These are phyloP conservation scores for Taxillus chinensis DNA, from an alignment of 164 flowering plant genomes.

Conservation along the genomic window DNA sequence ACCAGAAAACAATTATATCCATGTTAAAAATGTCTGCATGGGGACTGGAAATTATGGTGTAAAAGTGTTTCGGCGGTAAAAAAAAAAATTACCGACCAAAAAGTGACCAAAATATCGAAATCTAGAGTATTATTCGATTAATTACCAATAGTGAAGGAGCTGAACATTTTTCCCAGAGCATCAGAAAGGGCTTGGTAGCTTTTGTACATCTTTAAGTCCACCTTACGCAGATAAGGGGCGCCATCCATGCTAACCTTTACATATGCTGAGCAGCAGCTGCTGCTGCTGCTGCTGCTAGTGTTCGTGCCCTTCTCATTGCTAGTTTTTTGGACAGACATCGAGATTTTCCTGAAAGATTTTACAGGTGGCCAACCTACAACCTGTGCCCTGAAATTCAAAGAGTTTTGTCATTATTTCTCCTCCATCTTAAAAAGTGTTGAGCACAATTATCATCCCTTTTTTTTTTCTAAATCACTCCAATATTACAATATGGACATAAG, in stretches of 20 bases:
- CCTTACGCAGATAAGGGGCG: conserved; percentile 77
- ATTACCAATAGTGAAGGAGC: conserved; percentile 67
- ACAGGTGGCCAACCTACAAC: conserved; percentile 92
- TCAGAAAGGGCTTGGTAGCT: conserved; percentile 63
- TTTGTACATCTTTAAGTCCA: conserved; percentile 62
- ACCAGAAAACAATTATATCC: not conserved
- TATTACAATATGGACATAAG: no score
- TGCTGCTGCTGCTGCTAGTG: conserved; percentile 18
- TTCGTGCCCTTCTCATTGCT: not conserved
- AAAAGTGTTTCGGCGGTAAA: not conserved
- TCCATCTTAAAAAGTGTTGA: no score
- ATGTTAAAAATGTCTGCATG: no score
- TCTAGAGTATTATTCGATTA: not conserved
- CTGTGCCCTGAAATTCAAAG: conserved; percentile 46
- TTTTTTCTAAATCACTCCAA: no score
- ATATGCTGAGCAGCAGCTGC: conserved; percentile 26
- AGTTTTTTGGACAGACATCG: conserved; percentile 40
- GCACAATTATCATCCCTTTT: no score
- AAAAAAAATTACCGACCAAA: not conserved
- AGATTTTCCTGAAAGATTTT: conserved; percentile 59
- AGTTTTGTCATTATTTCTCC: not conserved
- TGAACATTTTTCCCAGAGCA: conserved; percentile 69
- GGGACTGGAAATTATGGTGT: no score
- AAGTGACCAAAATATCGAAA: not conserved
- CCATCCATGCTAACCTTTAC: conserved; percentile 93